Conservation (phyloP, 2,329 filamentous ascomycete species). For the Periglandula ipomoeae region DNA sequence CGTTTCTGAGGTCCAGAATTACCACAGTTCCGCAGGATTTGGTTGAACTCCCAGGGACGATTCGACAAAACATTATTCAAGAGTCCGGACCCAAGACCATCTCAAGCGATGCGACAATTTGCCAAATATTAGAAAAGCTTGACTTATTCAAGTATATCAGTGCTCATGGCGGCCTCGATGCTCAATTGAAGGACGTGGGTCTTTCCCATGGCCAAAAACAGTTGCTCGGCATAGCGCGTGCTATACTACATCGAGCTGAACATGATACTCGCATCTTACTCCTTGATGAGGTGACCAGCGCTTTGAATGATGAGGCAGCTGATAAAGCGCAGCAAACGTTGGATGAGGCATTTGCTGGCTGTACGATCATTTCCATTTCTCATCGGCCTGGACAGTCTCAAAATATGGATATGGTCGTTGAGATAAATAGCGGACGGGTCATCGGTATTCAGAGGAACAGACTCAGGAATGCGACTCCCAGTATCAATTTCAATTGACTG, state of each 20-base stretch:
- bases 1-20: constrained; percentile 19
- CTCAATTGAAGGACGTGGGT: constrained; percentile 5
- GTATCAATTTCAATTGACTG: no score
- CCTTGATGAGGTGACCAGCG: constrained; percentile 6
- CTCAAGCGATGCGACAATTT: constrained; percentile 6
- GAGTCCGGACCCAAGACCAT: background rate
- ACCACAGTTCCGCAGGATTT: constrained; percentile 21
- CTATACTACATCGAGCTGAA: background rate
- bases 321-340: background rate
- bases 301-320: constrained; percentile 4
- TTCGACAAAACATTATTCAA: constrained; percentile 2
- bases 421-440: background rate
- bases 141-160: constrained; percentile 7
- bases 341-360: constrained; percentile 8
- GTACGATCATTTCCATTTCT: constrained; percentile 3
- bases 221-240: constrained; percentile 10
- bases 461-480: background rate
- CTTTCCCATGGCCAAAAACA: constrained; percentile 11
- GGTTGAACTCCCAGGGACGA: constrained; percentile 8
- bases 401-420: background rate
- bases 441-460: background rate
- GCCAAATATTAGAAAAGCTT: constrained; percentile 8
- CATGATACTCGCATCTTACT: background rate
- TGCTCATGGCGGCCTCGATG: constrained; percentile 6
- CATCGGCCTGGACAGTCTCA: background rate